Evolutionary conservation across 805 yeast species (phyloP).

Genomic region (Cyberlindnera mississippiensis): DNA sequence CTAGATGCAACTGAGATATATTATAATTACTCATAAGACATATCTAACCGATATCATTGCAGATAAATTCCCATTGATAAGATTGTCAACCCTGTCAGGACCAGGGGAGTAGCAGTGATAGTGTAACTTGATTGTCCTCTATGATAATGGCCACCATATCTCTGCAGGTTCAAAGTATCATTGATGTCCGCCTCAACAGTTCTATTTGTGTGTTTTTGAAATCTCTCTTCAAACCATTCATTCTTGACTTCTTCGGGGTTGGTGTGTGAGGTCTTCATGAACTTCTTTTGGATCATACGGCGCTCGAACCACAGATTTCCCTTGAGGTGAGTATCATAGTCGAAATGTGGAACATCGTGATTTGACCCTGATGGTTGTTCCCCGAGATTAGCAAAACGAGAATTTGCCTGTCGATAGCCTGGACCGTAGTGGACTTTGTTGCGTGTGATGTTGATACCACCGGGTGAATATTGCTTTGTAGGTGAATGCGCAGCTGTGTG

Average conservation of each 20-base stretch:
- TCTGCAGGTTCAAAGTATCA: conserved; percentile 23
- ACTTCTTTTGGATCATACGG: conserved; percentile 27
- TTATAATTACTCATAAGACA: background rate
- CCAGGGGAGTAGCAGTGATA: conserved; percentile 9
- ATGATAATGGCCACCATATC: conserved; percentile 22
- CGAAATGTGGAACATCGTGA: conserved; percentile 61
- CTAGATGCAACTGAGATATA: background rate
- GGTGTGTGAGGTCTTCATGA: conserved; percentile 6
- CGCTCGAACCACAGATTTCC: conserved; percentile 45
- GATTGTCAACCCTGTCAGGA: conserved; percentile 14
- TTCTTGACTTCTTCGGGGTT: conserved; percentile 3
- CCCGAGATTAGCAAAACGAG: conserved; percentile 9
- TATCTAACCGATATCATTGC: conserved; percentile 9
- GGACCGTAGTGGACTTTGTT: conserved; percentile 15
- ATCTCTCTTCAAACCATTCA: conserved; percentile 13
- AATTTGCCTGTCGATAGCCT: conserved; percentile 7
- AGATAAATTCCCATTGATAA: conserved; percentile 16
- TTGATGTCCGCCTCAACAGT: conserved; percentile 22
- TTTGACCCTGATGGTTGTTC: conserved; percentile 10
- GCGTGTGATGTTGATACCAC: conserved; percentile 20
- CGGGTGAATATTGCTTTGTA: conserved; percentile 12
- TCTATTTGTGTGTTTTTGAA: conserved; percentile 3
- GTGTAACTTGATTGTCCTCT: conserved; percentile 13
- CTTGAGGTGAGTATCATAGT: conserved; percentile 48
- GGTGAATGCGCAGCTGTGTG: conserved; percentile 1